Conservation (phyloP, 257 asterid genomes). For the Voacanga thouarsii region DNA sequence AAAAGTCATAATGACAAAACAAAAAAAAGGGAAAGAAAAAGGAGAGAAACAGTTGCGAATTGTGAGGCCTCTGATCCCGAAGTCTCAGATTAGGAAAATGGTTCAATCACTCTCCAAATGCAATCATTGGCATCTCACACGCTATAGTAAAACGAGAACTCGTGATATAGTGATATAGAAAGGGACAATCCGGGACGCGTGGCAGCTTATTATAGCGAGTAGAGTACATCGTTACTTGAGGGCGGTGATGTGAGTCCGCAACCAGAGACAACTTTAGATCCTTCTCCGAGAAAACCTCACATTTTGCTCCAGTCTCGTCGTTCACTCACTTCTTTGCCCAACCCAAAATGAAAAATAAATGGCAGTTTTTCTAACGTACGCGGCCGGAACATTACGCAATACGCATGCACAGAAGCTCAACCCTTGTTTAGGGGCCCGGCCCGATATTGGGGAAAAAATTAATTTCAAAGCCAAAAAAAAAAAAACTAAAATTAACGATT, state of each 20-base stretch:
- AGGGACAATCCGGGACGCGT: background rate
- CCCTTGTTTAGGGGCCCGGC: background rate
- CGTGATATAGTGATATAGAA: too few species aligned
- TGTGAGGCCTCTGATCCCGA: slow-evolving; percentile 31
- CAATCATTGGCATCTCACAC: slow-evolving; percentile 5
- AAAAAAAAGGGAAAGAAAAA: background rate
- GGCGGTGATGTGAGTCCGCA: background rate
- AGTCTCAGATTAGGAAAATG: slow-evolving; percentile 11
- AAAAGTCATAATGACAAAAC: background rate
- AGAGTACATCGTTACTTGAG: background rate
- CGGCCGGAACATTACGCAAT: background rate
- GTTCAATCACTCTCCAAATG: slow-evolving; percentile 1
- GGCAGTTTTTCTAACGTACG: background rate
- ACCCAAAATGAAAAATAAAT: background rate
- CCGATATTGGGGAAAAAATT: background rate
- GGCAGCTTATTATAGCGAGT: slow-evolving; percentile 16
- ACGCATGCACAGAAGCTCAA: background rate
- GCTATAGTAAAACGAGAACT: background rate
- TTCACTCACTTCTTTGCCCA: background rate
- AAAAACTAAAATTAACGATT: too few species aligned
- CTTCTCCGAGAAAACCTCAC: slow-evolving; percentile 8
- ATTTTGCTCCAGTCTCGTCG: background rate
- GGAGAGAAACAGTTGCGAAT: slow-evolving; percentile 6
- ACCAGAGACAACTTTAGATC: slow-evolving; percentile 18
- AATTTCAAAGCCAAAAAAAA: too few species aligned